phyloP scores from a whole-genome alignment of 1,284 basidiomycete genomes.

The Naganishia albida region DNA sequence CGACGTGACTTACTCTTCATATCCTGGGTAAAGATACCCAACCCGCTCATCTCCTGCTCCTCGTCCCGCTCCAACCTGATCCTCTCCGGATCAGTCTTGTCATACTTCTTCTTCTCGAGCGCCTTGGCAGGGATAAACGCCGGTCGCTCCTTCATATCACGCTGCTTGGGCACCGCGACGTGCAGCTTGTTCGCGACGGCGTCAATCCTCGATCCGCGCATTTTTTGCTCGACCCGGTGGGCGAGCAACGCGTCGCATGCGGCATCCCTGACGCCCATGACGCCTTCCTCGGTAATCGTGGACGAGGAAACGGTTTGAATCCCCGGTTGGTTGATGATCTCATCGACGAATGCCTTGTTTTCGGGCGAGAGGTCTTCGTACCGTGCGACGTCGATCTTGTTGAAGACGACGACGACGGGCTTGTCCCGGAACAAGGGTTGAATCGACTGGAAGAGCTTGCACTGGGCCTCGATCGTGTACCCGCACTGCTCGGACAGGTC shows the following conservation, averaged over 20 bases:
- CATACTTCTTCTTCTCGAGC: slow-evolving; percentile 74
- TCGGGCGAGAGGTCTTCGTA: slow-evolving; percentile 77
- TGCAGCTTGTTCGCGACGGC: slow-evolving; percentile 89
- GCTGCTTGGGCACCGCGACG: slow-evolving; percentile 81
- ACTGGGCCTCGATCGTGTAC: slow-evolving; percentile 89
- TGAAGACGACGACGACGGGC: slow-evolving; percentile 87
- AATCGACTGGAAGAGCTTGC: slow-evolving; percentile 96
- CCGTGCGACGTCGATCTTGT: slow-evolving; percentile 89
- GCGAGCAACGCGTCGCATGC: slow-evolving; percentile 90
- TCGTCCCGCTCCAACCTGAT: slow-evolving; percentile 71
- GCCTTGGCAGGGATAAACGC: slow-evolving; percentile 84
- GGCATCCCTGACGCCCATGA: slow-evolving; percentile 88
- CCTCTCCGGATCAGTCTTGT: slow-evolving; percentile 77
- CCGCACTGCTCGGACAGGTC: slow-evolving; percentile 95
- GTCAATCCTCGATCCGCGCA: slow-evolving; percentile 90
- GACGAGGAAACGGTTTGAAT: slow-evolving; percentile 74
- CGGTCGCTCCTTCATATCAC: slow-evolving; percentile 79
- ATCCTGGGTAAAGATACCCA: slow-evolving; percentile 87
- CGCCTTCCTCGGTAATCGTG: slow-evolving; percentile 90
- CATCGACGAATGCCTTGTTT: slow-evolving; percentile 74
- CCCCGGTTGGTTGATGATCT: slow-evolving; percentile 73
- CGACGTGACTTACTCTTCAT: slow-evolving; percentile 79
- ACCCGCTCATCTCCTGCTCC: slow-evolving; percentile 68
- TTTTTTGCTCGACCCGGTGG: slow-evolving; percentile 86
- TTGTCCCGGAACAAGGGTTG: slow-evolving; percentile 92